Evolutionary conservation across 2,329 filamentous ascomycete genomes (phyloP).

Genomic region (Penicillium verrucosum): DNA sequence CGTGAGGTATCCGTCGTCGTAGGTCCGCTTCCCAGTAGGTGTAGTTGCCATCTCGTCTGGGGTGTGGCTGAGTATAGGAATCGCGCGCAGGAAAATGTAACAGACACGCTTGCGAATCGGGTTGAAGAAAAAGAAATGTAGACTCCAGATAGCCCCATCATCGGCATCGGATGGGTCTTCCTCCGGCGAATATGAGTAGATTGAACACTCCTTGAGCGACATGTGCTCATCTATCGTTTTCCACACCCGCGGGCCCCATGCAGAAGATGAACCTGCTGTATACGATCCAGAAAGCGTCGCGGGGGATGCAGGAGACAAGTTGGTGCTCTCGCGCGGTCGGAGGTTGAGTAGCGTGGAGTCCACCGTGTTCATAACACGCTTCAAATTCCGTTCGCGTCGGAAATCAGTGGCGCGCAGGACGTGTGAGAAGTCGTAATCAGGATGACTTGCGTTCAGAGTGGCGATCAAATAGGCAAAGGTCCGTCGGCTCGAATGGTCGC

Average conservation of each 20-base stretch:
- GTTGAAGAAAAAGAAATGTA: slow-evolving; percentile 98
- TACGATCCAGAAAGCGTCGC: slow-evolving; percentile 47
- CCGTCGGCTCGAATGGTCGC: slow-evolving; percentile 80
- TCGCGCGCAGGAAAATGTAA: slow-evolving; percentile 88
- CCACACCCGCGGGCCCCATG: slow-evolving; percentile 92
- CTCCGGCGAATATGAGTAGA: slow-evolving; percentile 85
- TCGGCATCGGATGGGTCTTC: slow-evolving; percentile 92
- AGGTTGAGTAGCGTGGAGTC: slow-evolving; percentile 86
- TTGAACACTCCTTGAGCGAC: slow-evolving; percentile 80
- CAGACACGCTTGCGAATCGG: slow-evolving; percentile 86
- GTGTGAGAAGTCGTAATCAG: slow-evolving; percentile 96
- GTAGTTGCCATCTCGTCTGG: slow-evolving; percentile 48
- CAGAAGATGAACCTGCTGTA: slow-evolving; percentile 52
- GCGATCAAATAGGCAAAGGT: slow-evolving; percentile 96
- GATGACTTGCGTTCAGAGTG: slow-evolving; percentile 91
- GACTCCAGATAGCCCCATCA: slow-evolving; percentile 88
- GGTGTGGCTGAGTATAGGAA: slow-evolving; percentile 68
- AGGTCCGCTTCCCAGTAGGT: slow-evolving; percentile 45
- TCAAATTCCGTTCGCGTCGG: slow-evolving; percentile 74
- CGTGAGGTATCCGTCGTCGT: slow-evolving; percentile 49
- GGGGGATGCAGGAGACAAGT: slow-evolving; percentile 41
- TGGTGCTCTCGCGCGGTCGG: slow-evolving; percentile 57
- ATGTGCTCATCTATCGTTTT: slow-evolving; percentile 90
- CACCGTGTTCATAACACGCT: slow-evolving; percentile 78
- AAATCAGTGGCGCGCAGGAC: slow-evolving; percentile 87